These are phyloP conservation scores for Candida smagusa DNA, from an alignment of 1,139 yeast species.

Conservation along the genomic window DNA sequence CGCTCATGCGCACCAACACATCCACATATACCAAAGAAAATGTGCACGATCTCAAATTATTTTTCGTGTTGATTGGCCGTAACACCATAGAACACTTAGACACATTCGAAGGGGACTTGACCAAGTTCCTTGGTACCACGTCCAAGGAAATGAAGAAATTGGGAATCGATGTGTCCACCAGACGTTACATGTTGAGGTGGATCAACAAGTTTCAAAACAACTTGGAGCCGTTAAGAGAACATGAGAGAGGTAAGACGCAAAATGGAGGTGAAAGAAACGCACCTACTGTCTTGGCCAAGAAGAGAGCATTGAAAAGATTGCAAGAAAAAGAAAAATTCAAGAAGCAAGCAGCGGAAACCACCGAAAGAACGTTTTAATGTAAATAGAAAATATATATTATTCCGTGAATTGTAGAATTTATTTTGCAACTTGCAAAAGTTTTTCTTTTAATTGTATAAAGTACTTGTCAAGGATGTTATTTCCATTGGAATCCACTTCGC, in stretches of 20 bases:
- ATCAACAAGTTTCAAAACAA: slow-evolving; percentile 49
- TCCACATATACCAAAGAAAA: slow-evolving; percentile 46
- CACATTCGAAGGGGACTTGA: slow-evolving; percentile 71
- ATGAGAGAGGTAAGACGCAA: slow-evolving; percentile 69
- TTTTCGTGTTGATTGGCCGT: slow-evolving; percentile 75
- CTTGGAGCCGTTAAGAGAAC: slow-evolving; percentile 57
- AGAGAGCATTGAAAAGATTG: slow-evolving; percentile 57
- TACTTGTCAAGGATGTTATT: background rate
- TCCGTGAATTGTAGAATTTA: too few species aligned
- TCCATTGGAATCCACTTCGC: background rate
- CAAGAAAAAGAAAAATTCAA: slow-evolving; percentile 36
- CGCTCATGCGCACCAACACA: slow-evolving; percentile 28
- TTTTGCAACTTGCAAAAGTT: too few species aligned
- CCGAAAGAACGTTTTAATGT: slow-evolving; percentile 9
- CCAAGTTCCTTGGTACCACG: slow-evolving; percentile 55
- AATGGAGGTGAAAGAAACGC: slow-evolving; percentile 88
- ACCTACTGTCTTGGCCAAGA: slow-evolving; percentile 65
- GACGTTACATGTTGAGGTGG: slow-evolving; percentile 63
- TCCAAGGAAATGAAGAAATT: slow-evolving; percentile 63
- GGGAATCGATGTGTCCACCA: slow-evolving; percentile 74
- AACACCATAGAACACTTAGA: slow-evolving; percentile 64
- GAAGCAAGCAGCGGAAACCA: slow-evolving; percentile 19
- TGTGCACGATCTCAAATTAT: slow-evolving; percentile 73
- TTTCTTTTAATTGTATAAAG: background rate
- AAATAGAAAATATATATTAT: background rate